Evolutionary conservation across 768 basidiomycete genomes (phyloP), one percentile per base, ranked within the genome.

Genomic region (Suillus subalutaceus): DNA sequence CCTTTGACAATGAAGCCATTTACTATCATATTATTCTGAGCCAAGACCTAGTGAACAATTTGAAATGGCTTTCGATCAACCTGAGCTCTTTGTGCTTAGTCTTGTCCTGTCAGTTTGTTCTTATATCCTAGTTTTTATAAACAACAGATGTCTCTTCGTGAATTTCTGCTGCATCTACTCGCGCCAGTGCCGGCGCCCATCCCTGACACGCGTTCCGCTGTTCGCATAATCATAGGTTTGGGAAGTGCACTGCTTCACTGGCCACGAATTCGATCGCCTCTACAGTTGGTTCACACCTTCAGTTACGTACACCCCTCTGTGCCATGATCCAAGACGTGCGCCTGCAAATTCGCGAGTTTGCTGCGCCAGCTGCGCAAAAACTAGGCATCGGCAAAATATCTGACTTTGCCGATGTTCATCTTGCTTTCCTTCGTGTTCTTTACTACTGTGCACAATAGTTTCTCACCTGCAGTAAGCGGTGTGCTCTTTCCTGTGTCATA

Each of bases 341-440:
- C 20, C 66, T 63, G 55, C 68, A 75, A 62, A 53, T 77, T 41
- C 78, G 77, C 40, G 71, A 77, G 35, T 62, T 72, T 38, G 70
- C 70, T 38, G 66, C 71, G n/a, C 79, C 80, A 10, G 20, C 74
- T 10, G 75, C 75, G 3, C 40, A 69, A 16, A 72, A 72, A 38
- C 77, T 88, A 57, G 83, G 85, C 56, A 81, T 92, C 52, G 79
- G 81, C 18, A 82, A 85, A 63, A 82, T 93, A 57, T 82, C 85
- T 0, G 80, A 82, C 2, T 82, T 88, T 70, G 81, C 90, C 20
- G 80, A 84, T 41, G 82, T 84, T 2, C n/a, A 79, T 92, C 60
- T 73, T 86, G 55, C 77, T 80, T 69, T 80, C 90, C 2, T 86
- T 88, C 71, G 67, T 84, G 35, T 80, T 81, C 63, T 93, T 92